phyloP scores from a whole-genome alignment of 2,329 filamentous ascomycete species.

The Arthroderma sp. region DNA sequence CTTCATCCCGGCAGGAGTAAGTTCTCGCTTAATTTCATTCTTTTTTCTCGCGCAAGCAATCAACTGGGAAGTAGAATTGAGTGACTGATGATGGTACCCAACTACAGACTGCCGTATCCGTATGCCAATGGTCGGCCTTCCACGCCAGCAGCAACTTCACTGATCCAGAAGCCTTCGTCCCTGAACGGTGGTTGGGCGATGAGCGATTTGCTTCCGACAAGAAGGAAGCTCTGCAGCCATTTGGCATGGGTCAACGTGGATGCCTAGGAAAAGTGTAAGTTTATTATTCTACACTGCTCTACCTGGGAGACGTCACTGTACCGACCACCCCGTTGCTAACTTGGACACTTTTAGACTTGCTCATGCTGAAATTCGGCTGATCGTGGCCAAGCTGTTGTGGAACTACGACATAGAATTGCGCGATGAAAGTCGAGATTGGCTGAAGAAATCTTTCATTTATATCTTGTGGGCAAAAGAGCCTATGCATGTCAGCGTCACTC shows the following conservation, averaged over 20 bases:
- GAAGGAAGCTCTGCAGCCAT: slow-evolving; percentile 10
- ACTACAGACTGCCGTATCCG: slow-evolving; percentile 3
- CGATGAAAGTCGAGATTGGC: slow-evolving; percentile 10
- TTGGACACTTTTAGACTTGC: slow-evolving; percentile 7
- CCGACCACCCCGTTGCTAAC: neutral
- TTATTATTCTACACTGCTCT: neutral
- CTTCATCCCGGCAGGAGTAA: slow-evolving; percentile 10
- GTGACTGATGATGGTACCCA: neutral
- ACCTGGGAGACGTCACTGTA: neutral
- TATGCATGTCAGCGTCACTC: neutral
- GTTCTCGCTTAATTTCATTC: neutral
- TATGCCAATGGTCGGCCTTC: slow-evolving; percentile 11
- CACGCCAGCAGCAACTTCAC: slow-evolving; percentile 12
- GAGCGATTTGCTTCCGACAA: slow-evolving; percentile 7
- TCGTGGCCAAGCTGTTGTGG: slow-evolving; percentile 13
- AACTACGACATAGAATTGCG: slow-evolving; percentile 15
- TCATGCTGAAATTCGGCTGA: slow-evolving; percentile 14
- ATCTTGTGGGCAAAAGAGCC: neutral
- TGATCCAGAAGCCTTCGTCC: slow-evolving; percentile 12
- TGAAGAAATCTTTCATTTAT: neutral
- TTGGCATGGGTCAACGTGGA: slow-evolving; percentile 10
- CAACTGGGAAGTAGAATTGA: no score
- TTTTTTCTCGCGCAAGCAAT: no score
- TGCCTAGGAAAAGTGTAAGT: slow-evolving; percentile 13
- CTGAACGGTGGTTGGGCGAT: slow-evolving; percentile 13